Evolutionary conservation across 2,329 filamentous ascomycete genomes (phyloP).

Genomic region (Diaporthe caulivora): DNA sequence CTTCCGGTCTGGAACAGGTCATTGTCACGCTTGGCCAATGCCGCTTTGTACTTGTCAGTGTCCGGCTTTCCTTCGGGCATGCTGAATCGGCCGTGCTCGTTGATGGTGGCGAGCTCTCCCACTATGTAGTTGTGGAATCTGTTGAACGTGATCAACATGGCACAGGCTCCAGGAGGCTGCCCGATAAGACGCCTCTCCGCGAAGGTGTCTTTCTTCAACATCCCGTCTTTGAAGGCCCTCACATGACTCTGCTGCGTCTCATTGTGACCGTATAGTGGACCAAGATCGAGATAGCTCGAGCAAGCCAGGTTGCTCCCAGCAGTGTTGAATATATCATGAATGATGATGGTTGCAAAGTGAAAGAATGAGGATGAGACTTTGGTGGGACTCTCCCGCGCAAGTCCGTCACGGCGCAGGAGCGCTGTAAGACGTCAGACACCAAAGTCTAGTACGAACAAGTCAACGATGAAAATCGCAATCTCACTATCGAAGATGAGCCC

Average conservation of each 20-base stretch:
- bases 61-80: background rate
- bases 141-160: slow-evolving; percentile 10
- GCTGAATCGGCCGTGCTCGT: background rate
- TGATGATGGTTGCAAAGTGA: slow-evolving; percentile 14
- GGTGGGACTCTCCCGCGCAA: background rate
- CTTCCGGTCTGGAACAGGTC: slow-evolving; percentile 6
- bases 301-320: background rate
- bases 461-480: too few relatives aligned
- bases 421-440: background rate
- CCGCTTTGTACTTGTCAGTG: background rate
- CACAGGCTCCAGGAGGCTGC: slow-evolving; percentile 9
- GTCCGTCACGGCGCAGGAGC: background rate
- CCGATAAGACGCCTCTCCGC: background rate
- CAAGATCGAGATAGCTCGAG: slow-evolving; percentile 8
- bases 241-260: background rate
- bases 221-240: background rate
- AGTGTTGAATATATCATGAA: slow-evolving; percentile 3
- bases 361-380: background rate
- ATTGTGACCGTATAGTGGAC: background rate
- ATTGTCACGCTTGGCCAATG: slow-evolving; percentile 1
- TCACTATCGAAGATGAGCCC: slow-evolving; percentile 10
- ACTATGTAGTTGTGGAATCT: slow-evolving; percentile 11
- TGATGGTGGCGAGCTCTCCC: slow-evolving; percentile 6
- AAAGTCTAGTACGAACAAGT: fast-evolving
- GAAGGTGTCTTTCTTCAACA: slow-evolving; percentile 7